phyloP scores from a whole-genome alignment of 2,329 filamentous ascomycete species.

The Pseudogymnoascus sp. region DNA sequence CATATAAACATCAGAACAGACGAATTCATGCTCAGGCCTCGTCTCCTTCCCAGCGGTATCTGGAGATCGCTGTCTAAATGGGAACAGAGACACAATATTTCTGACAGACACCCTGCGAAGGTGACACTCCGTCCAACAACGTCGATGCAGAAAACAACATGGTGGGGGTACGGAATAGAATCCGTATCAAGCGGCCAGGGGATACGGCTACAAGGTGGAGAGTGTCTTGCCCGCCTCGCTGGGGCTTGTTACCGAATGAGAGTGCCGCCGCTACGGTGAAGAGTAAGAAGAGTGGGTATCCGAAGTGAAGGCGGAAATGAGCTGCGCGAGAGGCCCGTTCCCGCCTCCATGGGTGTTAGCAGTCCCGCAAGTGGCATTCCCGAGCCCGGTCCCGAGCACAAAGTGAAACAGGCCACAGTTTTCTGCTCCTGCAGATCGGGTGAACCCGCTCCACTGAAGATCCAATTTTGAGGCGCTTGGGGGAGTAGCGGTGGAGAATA shows the following conservation, averaged over 20 bases:
- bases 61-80: constrained; percentile 1
- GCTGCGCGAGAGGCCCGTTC: not conserved
- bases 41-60: not conserved
- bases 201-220: not conserved
- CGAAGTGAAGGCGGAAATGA: not conserved
- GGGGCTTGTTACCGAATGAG: not conserved
- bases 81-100: constrained; percentile 5
- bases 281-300: not conserved
- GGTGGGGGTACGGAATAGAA: not conserved
- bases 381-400: not conserved
- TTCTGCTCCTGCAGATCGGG: not conserved
- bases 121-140: not conserved
- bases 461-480: not conserved
- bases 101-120: not conserved
- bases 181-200: not conserved
- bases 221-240: not conserved
- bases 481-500: not conserved
- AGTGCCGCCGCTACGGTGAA: not conserved
- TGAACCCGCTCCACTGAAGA: not conserved
- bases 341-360: not conserved
- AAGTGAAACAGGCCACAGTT: not conserved
- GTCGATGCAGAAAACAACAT: not conserved
- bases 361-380: not conserved
- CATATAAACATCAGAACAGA: constrained; percentile 8
- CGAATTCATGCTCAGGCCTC: not conserved